Conservation (phyloP, 2,329 filamentous ascomycete species). For the Xylaria arbuscula region DNA sequence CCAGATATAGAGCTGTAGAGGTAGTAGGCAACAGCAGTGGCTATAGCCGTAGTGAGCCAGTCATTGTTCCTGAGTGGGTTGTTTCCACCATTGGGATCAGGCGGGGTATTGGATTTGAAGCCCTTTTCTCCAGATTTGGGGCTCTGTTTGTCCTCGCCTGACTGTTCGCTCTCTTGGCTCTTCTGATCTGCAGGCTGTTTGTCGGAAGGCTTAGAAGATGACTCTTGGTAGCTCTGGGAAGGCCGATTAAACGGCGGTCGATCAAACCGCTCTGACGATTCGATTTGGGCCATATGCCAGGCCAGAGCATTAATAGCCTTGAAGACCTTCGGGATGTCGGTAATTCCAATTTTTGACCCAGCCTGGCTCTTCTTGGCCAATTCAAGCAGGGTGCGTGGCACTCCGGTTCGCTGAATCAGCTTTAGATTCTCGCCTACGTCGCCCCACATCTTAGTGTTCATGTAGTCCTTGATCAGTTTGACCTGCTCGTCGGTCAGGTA, state of each 20-base stretch:
- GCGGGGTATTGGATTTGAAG: slow-evolving; percentile 41
- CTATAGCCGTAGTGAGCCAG: slow-evolving; percentile 65
- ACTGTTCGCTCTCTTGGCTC: slow-evolving; percentile 38
- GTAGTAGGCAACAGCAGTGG: slow-evolving; percentile 56
- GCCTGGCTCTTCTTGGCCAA: neutral
- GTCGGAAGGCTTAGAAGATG: slow-evolving; percentile 23
- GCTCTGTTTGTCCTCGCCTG: slow-evolving; percentile 31
- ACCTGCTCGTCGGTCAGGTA: slow-evolving; percentile 43
- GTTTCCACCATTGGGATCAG: slow-evolving; percentile 31
- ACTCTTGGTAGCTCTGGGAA: slow-evolving; percentile 34
- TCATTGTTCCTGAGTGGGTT: slow-evolving; percentile 44
- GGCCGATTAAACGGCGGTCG: slow-evolving; percentile 8
- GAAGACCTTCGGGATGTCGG: slow-evolving; percentile 13
- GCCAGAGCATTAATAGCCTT: slow-evolving; percentile 15
- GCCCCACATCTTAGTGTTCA: neutral
- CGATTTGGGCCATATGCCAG: neutral
- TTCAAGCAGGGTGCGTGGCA: slow-evolving; percentile 12
- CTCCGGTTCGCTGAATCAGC: slow-evolving; percentile 20
- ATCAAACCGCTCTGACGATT: neutral
- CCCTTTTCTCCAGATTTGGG: slow-evolving; percentile 40
- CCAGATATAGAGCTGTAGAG: slow-evolving; percentile 58
- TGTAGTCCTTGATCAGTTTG: slow-evolving; percentile 9
- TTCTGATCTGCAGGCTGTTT: slow-evolving; percentile 23
- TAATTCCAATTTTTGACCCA: slow-evolving; percentile 3
- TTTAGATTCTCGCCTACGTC: neutral